Percentiles rank a stretch among this genome's conserved stretches.
These are phyloP conservation scores for Penstemon newberryi DNA, from an alignment of 257 asterid species.

Conservation along the genomic window DNA sequence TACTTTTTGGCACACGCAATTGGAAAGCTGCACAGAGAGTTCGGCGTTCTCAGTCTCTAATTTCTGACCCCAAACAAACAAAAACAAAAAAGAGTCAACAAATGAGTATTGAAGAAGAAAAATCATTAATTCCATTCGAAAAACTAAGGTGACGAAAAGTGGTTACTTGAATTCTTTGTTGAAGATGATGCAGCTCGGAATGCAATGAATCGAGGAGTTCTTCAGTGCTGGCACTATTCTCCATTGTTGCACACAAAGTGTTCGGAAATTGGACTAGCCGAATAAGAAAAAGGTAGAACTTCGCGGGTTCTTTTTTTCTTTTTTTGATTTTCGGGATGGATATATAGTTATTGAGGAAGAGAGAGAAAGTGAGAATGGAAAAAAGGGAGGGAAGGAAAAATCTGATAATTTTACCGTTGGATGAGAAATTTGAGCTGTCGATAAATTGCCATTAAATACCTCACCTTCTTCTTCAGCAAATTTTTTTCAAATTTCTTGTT, in stretches of 20 bases:
- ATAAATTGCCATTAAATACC: no score
- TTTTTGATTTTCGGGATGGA: no score
- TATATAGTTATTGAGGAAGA: no score
- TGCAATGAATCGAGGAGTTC: conserved; percentile 40
- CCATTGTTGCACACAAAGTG: conserved; percentile 43
- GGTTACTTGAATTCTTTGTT: conserved; percentile 49
- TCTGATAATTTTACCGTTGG: no score
- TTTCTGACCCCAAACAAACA: conserved; percentile 41
- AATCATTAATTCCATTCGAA: background rate
- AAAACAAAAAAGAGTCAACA: background rate
- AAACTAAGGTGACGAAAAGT: background rate
- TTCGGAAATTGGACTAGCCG: conserved; percentile 28
- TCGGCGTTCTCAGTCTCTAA: conserved; percentile 62
- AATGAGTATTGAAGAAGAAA: background rate
- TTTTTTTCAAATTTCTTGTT: no score
- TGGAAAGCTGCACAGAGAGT: conserved; percentile 51
- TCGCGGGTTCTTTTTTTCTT: no score
- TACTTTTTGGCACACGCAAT: conserved; percentile 73
- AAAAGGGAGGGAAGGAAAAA: no score
- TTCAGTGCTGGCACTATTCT: conserved; percentile 30
- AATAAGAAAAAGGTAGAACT: background rate
- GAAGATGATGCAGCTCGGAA: conserved; percentile 49
- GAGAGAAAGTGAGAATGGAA: no score
- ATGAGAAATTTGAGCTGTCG: no score
- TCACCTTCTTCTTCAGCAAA: no score